Evolutionary conservation across 192 early-diverging fungal genomes (phyloP).

Genomic region (Coemansia sp.): DNA sequence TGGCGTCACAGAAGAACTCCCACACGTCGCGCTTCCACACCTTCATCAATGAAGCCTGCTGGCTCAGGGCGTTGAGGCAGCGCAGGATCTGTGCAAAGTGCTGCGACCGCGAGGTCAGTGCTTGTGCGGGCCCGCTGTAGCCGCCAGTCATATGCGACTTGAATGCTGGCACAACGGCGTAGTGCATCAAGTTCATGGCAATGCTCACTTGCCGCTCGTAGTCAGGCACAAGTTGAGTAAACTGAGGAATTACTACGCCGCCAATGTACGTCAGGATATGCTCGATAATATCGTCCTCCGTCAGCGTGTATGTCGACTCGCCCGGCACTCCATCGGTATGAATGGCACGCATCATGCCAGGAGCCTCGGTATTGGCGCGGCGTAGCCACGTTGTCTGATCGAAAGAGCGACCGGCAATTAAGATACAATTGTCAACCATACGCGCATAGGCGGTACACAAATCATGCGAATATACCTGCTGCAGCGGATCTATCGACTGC

Average conservation of each 20-base stretch:
- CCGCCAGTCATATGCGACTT: constrained; percentile 59
- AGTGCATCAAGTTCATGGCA: constrained; percentile 77
- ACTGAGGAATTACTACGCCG: constrained; percentile 61
- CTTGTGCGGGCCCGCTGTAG: constrained; percentile 37
- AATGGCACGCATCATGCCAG: constrained; percentile 11
- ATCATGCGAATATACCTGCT: constrained; percentile 22
- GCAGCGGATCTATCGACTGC: constrained; percentile 6
- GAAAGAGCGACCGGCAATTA: constrained; percentile 73
- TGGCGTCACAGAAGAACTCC: constrained; percentile 50
- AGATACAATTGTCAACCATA: constrained; percentile 71
- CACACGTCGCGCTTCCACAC: constrained; percentile 53
- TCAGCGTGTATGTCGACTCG: constrained; percentile 48
- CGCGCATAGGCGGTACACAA: constrained; percentile 32
- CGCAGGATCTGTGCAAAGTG: constrained; percentile 39
- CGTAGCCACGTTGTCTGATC: constrained; percentile 59
- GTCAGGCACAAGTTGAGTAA: constrained; percentile 70
- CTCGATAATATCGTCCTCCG: constrained; percentile 70
- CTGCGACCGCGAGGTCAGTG: constrained; percentile 27
- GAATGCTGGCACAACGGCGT: constrained; percentile 70
- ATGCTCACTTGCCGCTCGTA: constrained; percentile 67
- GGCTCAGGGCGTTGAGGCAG: constrained; percentile 34
- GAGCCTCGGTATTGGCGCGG: constrained; percentile 5
- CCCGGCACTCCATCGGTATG: background rate
- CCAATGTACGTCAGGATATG: constrained; percentile 49
- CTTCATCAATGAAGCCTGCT: constrained; percentile 39